Evolutionary conservation across 2,329 filamentous ascomycete genomes (phyloP), one percentile per base, ranked within the genome.

Genomic region (Incumbomyces delicatus): DNA sequence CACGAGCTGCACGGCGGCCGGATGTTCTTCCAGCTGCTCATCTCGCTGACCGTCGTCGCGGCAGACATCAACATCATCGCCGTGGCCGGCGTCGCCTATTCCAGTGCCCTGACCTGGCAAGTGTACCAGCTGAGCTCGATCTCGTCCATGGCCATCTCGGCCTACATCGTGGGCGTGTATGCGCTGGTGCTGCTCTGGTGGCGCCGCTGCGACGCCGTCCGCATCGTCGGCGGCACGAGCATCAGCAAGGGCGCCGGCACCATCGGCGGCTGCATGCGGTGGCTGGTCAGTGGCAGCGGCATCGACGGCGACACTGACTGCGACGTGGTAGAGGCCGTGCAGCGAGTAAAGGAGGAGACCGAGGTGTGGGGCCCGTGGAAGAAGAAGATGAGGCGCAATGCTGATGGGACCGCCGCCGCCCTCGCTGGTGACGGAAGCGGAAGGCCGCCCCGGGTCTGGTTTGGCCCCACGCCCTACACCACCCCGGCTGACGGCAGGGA

Each of bases 11-110:
- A 33, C 41, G 22, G 36, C 31, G 33, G 52, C 12, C 20, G 48
- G 6, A 50, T 50, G 36, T 30, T 41, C 18, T 53, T 54, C 27
- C 51, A 53, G 42, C 42, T 44, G 6, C 32, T 49, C 29, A 30
- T 54, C 12, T 45, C 52, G 10, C 16, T 52, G 20, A 48, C 49
- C 3, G 50, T 50, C 6, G 37, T 45, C 13, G 27, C 51, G 11
- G 52, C 52, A 3, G 52, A 54, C 30, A 14, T 54, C 4, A 41
- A 53, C 36, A 54, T 54, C 34, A 47, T 54, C 27, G 40, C 46
- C 22, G 46, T 52, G 16, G 35, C 44, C 2, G 50, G 52, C 14
- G 48, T 54, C 20, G 43, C 46, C 5, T 52, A 33, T 33, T 46
- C 31, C 17, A 20, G 44, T 12, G 52, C 47, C 16, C 44, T 51